Base-by-base conservation (phyloP, 441 rosid species). In the Syzygium syzygioides region DNA sequence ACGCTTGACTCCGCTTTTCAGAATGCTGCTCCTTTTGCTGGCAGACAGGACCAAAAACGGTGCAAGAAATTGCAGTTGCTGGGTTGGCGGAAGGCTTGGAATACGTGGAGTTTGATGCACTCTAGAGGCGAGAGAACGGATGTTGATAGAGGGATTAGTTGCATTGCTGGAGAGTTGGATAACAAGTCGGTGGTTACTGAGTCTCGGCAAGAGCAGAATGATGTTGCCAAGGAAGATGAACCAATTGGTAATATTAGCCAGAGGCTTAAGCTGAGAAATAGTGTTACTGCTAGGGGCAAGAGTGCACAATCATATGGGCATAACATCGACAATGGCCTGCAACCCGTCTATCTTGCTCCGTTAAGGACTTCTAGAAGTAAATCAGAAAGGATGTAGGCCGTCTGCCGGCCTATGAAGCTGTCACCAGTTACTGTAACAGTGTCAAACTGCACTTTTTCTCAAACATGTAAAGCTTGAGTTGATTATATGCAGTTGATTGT, bases 101-200 rank as follows among this genome's bases (percentile, higher is more conserved):
- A 76, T 13, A 76, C 83, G 0, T 76, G 83, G 83, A 41, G 83
- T 41, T 23, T 76, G 83, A 76, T 76, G 83, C 83, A 76, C 83
- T 76, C 83, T 41, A 76, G n/a, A 76, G 83, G n/a, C 41, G 83
- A 76, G 83, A 76, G n/a, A 41, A 45, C 53, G 5, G 83, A 76
- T 41, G 83, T 41, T 10, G 15, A 76, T 76, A 41, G 83, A 76
- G 28, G 83, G 83, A 41, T 76, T 41, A 41, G 53, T 41, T 76
- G 83, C 83, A 41, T 41, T 76, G 18, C 83, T 41, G 83, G 83
- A 76, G 83, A 76, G 83, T 25, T 41, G 52, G 83, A 76, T 52
- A 23, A 91, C 37, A 91, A 92, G 19, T 59, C 20, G 86, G 87
- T 92, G 34, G 64, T 90, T 17, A 92, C 92, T 41, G 95, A 93